Evolutionary conservation across 305 asterid genomes (phyloP), one percentile per base, ranked within the genome.

Genomic region (Fraxinus latifolia): DNA sequence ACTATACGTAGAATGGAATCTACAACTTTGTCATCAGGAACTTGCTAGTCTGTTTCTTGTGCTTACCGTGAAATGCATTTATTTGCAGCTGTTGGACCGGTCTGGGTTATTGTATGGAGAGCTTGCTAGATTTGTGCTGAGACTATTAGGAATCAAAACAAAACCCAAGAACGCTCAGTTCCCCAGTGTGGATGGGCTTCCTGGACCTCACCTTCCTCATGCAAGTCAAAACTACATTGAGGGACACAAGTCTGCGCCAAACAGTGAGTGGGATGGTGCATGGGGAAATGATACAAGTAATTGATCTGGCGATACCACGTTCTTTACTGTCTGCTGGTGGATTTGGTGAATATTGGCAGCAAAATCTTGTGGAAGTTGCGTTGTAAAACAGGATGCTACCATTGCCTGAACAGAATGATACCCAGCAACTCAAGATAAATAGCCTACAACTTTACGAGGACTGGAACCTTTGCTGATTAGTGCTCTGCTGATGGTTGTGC

Each of bases 31-130:
- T 74, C 39, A 74, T 15, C 60, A 32, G 42, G 68, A 50, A 47
- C 68, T 47, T 9, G 60, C 39, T 6, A 70, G 7, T 36, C 15
- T 53, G 39, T 83, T 6, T 80, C 4, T 1, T 47, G 19, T 27
- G 65, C 47, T 42, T 27, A 3, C 47, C 19, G 5, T 31, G 36
- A 67, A 67, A 67, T 78, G 65, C 62, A 12, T 42, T 71, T 17
- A 62, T 77, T 77, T 88, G 89, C 94, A 96, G 99, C 88, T 96
- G 39, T 94, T 90, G 82, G 99, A 96, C 87, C 89, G 99, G 65
- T 94, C 98, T 0, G 99, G 99, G 15, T 84, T 96, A 92, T 85
- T 96, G 37, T 96, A 96, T 34, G 97, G 97, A 32, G 99, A 96
- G 92, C 93, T 96, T 7, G 99, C 99, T 17, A 89, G 98, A 85